phyloP scores from a whole-genome alignment of 2,329 filamentous ascomycete genomes.

The Neoscytalidium dimidiatum region DNA sequence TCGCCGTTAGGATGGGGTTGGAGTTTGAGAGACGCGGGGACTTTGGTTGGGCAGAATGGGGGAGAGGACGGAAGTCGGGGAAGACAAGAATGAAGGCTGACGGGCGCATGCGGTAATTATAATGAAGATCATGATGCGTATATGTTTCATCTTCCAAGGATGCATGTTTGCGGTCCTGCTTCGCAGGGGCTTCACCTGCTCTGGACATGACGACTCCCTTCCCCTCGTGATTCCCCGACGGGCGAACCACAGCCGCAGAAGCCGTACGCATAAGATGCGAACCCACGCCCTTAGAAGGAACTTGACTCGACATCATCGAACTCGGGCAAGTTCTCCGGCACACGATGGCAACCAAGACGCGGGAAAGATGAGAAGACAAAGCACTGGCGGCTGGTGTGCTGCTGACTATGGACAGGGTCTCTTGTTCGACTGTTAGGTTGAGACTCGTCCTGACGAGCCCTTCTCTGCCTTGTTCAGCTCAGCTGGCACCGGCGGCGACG shows the following conservation, averaged over 20 bases:
- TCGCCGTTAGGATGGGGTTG: too few species aligned
- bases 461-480: neutral
- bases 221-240: neutral
- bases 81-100: neutral
- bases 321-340: neutral
- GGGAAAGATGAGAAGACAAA: neutral
- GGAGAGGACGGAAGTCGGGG: neutral
- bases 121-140: constrained; percentile 13
- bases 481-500: constrained; percentile 1
- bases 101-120: neutral
- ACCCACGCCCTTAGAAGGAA: neutral
- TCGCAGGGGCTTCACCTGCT: neutral
- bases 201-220: neutral
- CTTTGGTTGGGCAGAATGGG: neutral
- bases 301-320: neutral
- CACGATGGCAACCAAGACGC: neutral
- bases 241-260: neutral
- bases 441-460: neutral
- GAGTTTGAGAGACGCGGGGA: neutral
- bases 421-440: neutral
- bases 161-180: neutral
- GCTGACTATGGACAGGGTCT: neutral
- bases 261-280: neutral
- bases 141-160: constrained; percentile 10
- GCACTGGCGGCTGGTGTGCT: neutral